Conservation (phyloP, 2,329 filamentous ascomycete genomes). For the Talaromyces sp. region DNA sequence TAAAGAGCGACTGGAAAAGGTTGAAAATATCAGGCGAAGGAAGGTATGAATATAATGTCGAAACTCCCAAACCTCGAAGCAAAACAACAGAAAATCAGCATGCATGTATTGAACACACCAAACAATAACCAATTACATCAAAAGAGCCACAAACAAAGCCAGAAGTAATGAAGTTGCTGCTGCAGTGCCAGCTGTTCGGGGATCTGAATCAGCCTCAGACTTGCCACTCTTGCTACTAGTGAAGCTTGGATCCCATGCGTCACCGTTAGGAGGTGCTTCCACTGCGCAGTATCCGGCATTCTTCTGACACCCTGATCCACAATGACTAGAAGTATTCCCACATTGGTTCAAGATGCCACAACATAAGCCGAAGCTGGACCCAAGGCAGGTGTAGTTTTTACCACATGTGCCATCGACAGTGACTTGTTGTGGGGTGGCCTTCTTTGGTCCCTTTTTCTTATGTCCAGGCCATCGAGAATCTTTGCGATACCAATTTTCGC, state of each 20-base stretch:
- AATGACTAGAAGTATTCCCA: conserved; percentile 35
- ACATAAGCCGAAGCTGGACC: conserved; percentile 38
- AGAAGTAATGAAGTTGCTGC: conserved; percentile 24
- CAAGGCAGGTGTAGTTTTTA: conserved; percentile 35
- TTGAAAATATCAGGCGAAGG: conserved; percentile 1
- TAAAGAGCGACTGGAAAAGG: conserved; percentile 6
- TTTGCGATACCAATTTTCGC: conserved; percentile 46
- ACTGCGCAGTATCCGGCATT: conserved; percentile 33
- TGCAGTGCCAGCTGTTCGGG: conserved; percentile 21
- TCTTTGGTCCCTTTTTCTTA: conserved; percentile 23
- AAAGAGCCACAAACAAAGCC: conserved; percentile 25
- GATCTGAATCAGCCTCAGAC: conserved; percentile 22
- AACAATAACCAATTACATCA: conserved; percentile 16
- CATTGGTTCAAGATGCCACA: conserved; percentile 34
- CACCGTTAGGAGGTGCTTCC: conserved; percentile 21
- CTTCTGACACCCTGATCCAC: conserved; percentile 35
- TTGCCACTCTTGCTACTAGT: conserved; percentile 11
- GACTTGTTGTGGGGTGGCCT: conserved; percentile 18
- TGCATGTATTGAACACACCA: not conserved
- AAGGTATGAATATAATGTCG: conserved; percentile 16
- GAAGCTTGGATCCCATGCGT: conserved; percentile 21
- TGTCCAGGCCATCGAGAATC: conserved; percentile 30
- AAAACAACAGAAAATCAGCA: not conserved
- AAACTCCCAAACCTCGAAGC: conserved; percentile 4
- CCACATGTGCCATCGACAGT: conserved; percentile 41